A percentile compares a stretch with the other conserved stretches of the same genome.
Conservation (phyloP, 768 basidiomycete genomes). For the Trametes gibbosa region DNA sequence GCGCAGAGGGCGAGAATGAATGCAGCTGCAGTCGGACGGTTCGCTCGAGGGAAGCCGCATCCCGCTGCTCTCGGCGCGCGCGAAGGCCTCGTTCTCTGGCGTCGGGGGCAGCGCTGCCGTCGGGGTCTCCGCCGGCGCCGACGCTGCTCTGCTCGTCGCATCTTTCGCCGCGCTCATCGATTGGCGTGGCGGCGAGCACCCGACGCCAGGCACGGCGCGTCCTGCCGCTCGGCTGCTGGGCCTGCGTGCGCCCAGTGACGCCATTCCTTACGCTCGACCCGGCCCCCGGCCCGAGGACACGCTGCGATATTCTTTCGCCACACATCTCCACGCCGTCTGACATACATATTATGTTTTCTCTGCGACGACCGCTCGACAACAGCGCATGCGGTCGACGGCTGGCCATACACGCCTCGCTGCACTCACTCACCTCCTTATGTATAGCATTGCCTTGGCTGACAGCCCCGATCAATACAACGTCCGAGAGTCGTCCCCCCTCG, state of each 20-base stretch:
- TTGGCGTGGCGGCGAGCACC: background rate
- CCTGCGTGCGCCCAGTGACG: conserved; percentile 3
- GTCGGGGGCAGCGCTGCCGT: conserved; percentile 1
- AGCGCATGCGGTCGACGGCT: too few species aligned
- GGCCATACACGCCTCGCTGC: too few species aligned
- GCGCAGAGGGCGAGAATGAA: background rate
- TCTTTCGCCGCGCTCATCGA: background rate
- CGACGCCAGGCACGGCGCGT: conserved; percentile 5
- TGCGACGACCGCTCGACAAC: too few species aligned
- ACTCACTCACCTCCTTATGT: background rate
- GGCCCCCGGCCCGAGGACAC: conserved; percentile 1
- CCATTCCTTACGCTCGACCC: conserved; percentile 6
- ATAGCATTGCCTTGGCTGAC: too few species aligned
- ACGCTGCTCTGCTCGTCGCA: background rate
- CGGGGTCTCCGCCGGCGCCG: background rate
- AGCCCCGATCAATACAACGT: conserved; percentile 51
- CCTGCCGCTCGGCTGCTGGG: background rate
- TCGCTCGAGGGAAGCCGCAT: background rate
- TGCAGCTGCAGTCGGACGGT: conserved; percentile 1
- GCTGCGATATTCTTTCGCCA: background rate
- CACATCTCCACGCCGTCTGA: background rate
- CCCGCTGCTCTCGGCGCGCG: background rate
- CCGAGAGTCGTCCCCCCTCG: conserved; percentile 61
- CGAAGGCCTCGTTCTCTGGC: background rate
- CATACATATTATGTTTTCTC: too few species aligned